These are phyloP conservation scores for Lepidium sativum DNA, from an alignment of 345 rosid species.

Conservation along the genomic window DNA sequence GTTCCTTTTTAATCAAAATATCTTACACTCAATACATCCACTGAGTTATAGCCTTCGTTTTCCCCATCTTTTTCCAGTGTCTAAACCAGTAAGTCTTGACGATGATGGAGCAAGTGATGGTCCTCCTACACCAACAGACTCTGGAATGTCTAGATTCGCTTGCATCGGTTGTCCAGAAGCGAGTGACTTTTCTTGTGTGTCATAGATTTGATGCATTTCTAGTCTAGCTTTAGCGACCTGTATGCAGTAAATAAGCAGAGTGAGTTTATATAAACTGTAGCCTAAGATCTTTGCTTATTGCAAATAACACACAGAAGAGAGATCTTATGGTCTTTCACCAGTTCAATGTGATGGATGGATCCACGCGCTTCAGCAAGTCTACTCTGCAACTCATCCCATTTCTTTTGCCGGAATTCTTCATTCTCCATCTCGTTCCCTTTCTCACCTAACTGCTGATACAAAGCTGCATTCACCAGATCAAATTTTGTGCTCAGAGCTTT, in stretches of 20 bases:
- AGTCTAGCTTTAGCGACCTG: slow-evolving; percentile 69
- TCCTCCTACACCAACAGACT: slow-evolving; percentile 64
- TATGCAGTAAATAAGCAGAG: not conserved
- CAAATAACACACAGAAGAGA: not conserved
- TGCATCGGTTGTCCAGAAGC: slow-evolving; percentile 37
- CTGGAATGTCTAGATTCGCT: slow-evolving; percentile 73
- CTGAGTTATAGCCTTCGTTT: slow-evolving; percentile 37
- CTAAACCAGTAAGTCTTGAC: slow-evolving; percentile 51
- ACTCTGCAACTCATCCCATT: slow-evolving; percentile 69
- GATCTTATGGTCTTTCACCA: slow-evolving; percentile 32
- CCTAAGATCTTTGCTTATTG: not conserved
- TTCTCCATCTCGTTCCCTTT: slow-evolving; percentile 87
- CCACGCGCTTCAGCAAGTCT: slow-evolving; percentile 86
- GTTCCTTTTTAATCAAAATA: not conserved
- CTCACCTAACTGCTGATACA: slow-evolving; percentile 71
- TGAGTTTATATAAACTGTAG: not conserved
- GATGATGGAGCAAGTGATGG: slow-evolving; percentile 44
- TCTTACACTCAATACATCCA: not conserved
- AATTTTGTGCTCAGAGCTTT: not conserved
- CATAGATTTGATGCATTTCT: slow-evolving; percentile 43
- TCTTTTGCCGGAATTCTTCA: slow-evolving; percentile 65
- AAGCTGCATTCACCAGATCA: slow-evolving; percentile 32
- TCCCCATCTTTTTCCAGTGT: slow-evolving; percentile 43
- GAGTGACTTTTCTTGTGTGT: slow-evolving; percentile 35
- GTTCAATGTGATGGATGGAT: slow-evolving; percentile 78